These are phyloP conservation scores for Saccharomyces jurei DNA, from an alignment of 805 yeast genomes.

Conservation along the genomic window DNA sequence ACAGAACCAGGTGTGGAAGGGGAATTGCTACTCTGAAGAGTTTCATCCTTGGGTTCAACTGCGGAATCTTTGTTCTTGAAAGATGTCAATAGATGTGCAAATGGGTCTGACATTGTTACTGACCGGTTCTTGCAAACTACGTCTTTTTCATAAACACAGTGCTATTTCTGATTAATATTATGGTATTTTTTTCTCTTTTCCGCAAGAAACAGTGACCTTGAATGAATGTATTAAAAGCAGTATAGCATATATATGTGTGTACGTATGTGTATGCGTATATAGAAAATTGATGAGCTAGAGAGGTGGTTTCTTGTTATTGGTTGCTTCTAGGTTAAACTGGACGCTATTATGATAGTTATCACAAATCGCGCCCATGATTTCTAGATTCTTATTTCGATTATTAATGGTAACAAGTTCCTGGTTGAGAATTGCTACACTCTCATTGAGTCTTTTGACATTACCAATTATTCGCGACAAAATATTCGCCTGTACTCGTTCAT, in stretches of 20 bases:
- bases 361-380: constrained; percentile 70
- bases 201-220: constrained; percentile 1
- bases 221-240: constrained; percentile 3
- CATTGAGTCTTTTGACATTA: constrained; percentile 69
- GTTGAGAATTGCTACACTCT: constrained; percentile 58
- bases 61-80: constrained; percentile 12
- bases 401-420: constrained; percentile 53
- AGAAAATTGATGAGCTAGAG: constrained; percentile 4
- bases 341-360: constrained; percentile 65
- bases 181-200: not conserved
- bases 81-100: constrained; percentile 36
- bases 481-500: constrained; percentile 72
- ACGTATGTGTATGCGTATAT: not conserved
- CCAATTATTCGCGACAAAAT: constrained; percentile 66
- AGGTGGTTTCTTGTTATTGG: constrained; percentile 43
- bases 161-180: not conserved
- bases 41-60: not conserved
- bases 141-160: not conserved
- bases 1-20: not conserved
- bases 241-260: not conserved
- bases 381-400: constrained; percentile 58
- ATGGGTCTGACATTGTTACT: constrained; percentile 30
- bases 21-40: not conserved
- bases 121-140: not conserved
- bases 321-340: constrained; percentile 59